These are phyloP conservation scores for Setomelanomma holmii DNA, from an alignment of 2,329 filamentous ascomycete species.

Conservation along the genomic window DNA sequence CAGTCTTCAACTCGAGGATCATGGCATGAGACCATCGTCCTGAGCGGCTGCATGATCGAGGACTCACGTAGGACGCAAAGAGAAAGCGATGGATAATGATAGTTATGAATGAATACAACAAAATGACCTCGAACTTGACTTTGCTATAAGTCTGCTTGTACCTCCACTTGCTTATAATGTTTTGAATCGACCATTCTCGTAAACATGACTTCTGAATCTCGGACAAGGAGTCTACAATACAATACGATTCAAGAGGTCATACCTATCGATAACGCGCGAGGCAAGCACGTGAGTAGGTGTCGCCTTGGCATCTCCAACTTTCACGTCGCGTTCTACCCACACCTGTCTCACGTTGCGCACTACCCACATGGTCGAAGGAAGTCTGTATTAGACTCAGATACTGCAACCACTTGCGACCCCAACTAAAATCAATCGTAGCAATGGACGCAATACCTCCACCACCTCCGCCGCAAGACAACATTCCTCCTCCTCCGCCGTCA, in stretches of 20 bases:
- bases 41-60: slow-evolving; percentile 23
- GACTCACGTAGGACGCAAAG: background rate
- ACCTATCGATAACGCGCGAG: background rate
- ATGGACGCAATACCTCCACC: slow-evolving; percentile 37
- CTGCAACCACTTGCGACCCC: too few species aligned
- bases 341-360: background rate
- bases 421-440: background rate
- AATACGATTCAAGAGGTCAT: too few species aligned
- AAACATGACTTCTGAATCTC: too few species aligned
- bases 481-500: slow-evolving; percentile 29
- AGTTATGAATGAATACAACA: slow-evolving; percentile 7
- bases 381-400: too few species aligned
- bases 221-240: too few species aligned
- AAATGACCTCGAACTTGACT: slow-evolving; percentile 1
- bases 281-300: slow-evolving; percentile 23
- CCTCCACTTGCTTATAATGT: too few species aligned
- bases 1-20: slow-evolving; percentile 17
- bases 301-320: slow-evolving; percentile 17
- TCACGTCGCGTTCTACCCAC: slow-evolving; percentile 1
- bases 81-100: background rate
- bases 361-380: too few species aligned
- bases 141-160: too few species aligned
- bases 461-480: slow-evolving; percentile 43
- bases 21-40: slow-evolving; percentile 8
- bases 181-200: too few species aligned